Percentiles rank a stretch among this genome's conserved stretches.
Evolutionary conservation across 768 basidiomycete species (phyloP).

Genomic region (Sutorius australiensis): DNA sequence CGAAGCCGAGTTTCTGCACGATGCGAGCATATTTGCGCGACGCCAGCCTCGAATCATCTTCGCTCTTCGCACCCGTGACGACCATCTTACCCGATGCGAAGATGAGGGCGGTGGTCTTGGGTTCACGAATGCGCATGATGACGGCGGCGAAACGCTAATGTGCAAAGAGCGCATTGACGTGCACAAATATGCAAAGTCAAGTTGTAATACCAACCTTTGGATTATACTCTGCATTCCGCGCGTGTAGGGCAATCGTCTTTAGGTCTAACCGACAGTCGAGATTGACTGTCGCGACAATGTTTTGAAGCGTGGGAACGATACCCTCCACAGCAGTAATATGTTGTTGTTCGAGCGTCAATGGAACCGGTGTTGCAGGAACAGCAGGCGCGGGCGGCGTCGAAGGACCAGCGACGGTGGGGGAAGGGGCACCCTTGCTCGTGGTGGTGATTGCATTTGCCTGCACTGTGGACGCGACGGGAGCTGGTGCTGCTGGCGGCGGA

Average conservation of each 20-base stretch:
- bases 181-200: conserved; percentile 36
- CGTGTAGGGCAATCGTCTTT: conserved; percentile 97
- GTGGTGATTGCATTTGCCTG: conserved; percentile 31
- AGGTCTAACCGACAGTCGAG: conserved; percentile 94
- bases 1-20: conserved; percentile 98
- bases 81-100: conserved; percentile 99
- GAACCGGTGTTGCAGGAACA: conserved; percentile 64
- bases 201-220: conserved; percentile 86
- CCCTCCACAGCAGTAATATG: conserved; percentile 97
- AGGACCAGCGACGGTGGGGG: conserved; percentile 52
- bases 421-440: conserved; percentile 29
- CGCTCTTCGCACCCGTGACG: conserved; percentile 98
- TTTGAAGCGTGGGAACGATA: conserved; percentile 98
- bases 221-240: conserved; percentile 98
- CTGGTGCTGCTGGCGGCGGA: conserved; percentile 25
- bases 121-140: conserved; percentile 99
- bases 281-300: conserved; percentile 99
- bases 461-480: conserved; percentile 2
- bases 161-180: conserved; percentile 59
- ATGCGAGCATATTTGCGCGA: conserved; percentile 99
- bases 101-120: conserved; percentile 98
- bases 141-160: conserved; percentile 99
- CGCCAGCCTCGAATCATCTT: conserved; percentile 94
- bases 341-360: conserved; percentile 84
- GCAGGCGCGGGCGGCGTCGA: conserved; percentile 50